Conservation (phyloP, 192 early-diverging fungal species). For the Obelidium mucronatum region DNA sequence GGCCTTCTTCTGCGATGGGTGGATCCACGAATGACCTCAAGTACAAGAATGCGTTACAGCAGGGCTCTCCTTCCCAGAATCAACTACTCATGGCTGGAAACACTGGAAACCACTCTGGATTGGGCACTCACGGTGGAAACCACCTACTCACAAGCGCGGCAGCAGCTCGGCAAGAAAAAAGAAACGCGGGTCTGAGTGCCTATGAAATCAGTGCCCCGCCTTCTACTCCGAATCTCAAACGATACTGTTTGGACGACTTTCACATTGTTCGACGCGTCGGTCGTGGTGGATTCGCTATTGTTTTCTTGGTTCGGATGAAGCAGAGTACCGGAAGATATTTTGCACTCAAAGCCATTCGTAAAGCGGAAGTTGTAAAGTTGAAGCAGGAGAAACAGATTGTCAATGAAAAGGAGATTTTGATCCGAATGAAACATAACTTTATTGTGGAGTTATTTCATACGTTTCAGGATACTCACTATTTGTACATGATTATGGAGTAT, state of each 20-base stretch:
- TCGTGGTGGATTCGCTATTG: slow-evolving; percentile 63
- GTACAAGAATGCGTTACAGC: slow-evolving; percentile 3
- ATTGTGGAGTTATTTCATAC: slow-evolving; percentile 61
- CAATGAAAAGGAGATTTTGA: slow-evolving; percentile 66
- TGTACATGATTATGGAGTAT: slow-evolving; percentile 67
- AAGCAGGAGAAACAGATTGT: slow-evolving; percentile 65
- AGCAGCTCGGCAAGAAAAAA: slow-evolving; percentile 11
- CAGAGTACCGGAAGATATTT: slow-evolving; percentile 55
- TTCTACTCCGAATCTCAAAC: neutral
- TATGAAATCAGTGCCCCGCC: slow-evolving; percentile 52
- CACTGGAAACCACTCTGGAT: neutral
- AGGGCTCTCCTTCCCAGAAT: neutral
- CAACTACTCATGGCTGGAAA: slow-evolving; percentile 10
- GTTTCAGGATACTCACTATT: slow-evolving; percentile 57
- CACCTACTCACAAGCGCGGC: neutral
- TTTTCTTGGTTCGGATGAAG: slow-evolving; percentile 56
- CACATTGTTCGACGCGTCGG: slow-evolving; percentile 57
- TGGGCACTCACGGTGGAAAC: neutral
- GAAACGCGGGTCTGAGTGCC: slow-evolving; percentile 47
- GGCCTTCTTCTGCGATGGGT: neutral
- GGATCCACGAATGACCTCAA: neutral
- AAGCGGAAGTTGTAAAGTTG: slow-evolving; percentile 58
- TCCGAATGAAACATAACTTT: slow-evolving; percentile 55
- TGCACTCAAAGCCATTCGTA: slow-evolving; percentile 65
- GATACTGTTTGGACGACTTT: slow-evolving; percentile 56